Evolutionary conservation across 768 basidiomycete species (phyloP).

Genomic region (Melanogaster broomeanus): DNA sequence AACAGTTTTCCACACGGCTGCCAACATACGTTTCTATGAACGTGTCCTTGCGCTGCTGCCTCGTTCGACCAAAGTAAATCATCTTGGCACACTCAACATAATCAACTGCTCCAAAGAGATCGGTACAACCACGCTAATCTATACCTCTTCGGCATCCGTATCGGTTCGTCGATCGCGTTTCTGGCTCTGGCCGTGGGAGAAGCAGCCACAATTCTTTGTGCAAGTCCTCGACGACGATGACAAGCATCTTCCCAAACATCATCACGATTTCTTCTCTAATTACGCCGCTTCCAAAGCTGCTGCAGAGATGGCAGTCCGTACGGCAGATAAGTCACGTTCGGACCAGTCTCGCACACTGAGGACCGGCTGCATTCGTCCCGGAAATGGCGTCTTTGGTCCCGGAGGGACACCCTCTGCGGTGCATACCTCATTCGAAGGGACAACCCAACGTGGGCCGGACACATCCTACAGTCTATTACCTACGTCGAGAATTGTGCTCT

Average conservation of each 20-base stretch:
- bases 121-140: slow-evolving; percentile 61
- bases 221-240: slow-evolving; percentile 71
- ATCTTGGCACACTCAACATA: slow-evolving; percentile 67
- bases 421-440: slow-evolving; percentile 59
- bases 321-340: slow-evolving; percentile 39
- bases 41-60: slow-evolving; percentile 50
- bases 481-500: slow-evolving; percentile 79
- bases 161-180: slow-evolving; percentile 58
- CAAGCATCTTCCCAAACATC: slow-evolving; percentile 46
- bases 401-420: slow-evolving; percentile 72
- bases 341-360: slow-evolving; percentile 41
- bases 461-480: slow-evolving; percentile 60
- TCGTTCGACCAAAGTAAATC: slow-evolving; percentile 62
- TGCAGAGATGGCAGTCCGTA: slow-evolving; percentile 53
- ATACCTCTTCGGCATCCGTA: slow-evolving; percentile 75
- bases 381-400: slow-evolving; percentile 75
- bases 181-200: slow-evolving; percentile 78
- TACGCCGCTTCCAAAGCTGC: slow-evolving; percentile 67
- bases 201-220: slow-evolving; percentile 52
- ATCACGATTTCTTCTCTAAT: slow-evolving; percentile 74
- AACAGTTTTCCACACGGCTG: slow-evolving; percentile 77
- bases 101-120: slow-evolving; percentile 54
- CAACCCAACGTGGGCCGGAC: slow-evolving; percentile 64
- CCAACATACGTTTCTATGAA: slow-evolving; percentile 79
- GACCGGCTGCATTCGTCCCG: slow-evolving; percentile 77